Base-by-base conservation (phyloP, 2,329 filamentous ascomycete genomes). In the Sporothrix luriei region DNA sequence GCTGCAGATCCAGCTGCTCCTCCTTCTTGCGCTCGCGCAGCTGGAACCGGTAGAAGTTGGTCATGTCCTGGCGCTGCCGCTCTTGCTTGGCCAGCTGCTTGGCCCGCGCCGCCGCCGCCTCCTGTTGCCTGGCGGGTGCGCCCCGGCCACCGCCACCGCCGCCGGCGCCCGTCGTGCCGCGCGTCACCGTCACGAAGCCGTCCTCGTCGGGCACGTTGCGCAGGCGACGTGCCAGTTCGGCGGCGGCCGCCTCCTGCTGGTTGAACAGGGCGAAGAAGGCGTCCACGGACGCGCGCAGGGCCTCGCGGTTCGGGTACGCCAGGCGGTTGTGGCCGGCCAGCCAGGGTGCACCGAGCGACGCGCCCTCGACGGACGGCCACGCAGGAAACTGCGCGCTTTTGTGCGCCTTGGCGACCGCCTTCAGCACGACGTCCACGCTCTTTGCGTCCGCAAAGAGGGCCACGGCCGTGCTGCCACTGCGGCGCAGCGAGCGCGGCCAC, bases 171-270 rank as follows among this genome's bases (percentile, higher is more conserved):
- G 91, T 91, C 40, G 93, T 93, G 33, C 93, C 93, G 68, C 91
- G 86, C 1, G 90, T 91, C 29, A 99, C 95, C 3, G 94, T 98
- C 64, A 98, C 86, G 78, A 99, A 99, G 1, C 95, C 95, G 78
- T 99, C 95, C 76, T 93, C 94, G 78, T 99, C 95, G 0, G 94
- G 93, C 75, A 93, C 89, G 74, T 91, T 90, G 71, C 92, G 88
- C 72, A 90, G 82, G 69, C 86, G 82, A 80, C 87, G 88, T 77
- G 81, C 90, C 77, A 83, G 84, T 80, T 82, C 89, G 73, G 76
- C 85, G 74, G 83, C 89, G 79, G 83, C 90, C 80, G 79, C 88
- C 83, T 86, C 91, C 81, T 83, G 92, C 81, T 77, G 86, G 81
- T 84, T 91, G 81, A 93, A 98, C n/a, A 88, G 84, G 26, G 87